phyloP scores from a whole-genome alignment of 2,329 filamentous ascomycete genomes.

The Magnaporthiopsis incrustans region DNA sequence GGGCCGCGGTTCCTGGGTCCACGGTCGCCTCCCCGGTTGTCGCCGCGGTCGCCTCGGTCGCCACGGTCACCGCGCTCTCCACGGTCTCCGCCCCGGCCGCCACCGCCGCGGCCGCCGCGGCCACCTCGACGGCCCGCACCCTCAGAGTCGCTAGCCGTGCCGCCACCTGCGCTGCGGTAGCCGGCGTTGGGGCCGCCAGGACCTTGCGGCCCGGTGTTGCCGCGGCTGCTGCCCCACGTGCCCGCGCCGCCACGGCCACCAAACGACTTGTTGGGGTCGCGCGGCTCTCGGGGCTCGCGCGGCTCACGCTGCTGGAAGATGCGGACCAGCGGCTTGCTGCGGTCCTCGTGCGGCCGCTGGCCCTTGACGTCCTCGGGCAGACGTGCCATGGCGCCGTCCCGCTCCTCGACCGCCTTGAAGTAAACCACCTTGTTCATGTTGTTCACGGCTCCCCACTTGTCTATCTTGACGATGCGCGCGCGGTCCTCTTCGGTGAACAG shows the following conservation, averaged over 20 bases:
- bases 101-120: slow-evolving; percentile 48
- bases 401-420: slow-evolving; percentile 72
- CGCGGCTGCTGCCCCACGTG: slow-evolving; percentile 58
- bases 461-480: slow-evolving; percentile 68
- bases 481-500: slow-evolving; percentile 79
- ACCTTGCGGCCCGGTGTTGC: slow-evolving; percentile 20
- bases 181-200: slow-evolving; percentile 31
- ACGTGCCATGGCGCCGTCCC: slow-evolving; percentile 68
- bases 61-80: slow-evolving; percentile 37
- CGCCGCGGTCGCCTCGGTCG: slow-evolving; percentile 49
- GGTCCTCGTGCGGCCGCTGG: slow-evolving; percentile 49
- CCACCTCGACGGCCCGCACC: slow-evolving; percentile 45
- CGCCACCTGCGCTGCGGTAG: slow-evolving; percentile 71
- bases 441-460: slow-evolving; percentile 71
- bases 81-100: slow-evolving; percentile 41
- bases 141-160: slow-evolving; percentile 64
- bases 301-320: slow-evolving; percentile 64
- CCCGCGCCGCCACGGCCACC: slow-evolving; percentile 53
- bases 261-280: slow-evolving; percentile 34
- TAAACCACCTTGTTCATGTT: slow-evolving; percentile 80
- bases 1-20: slow-evolving; percentile 47
- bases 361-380: slow-evolving; percentile 66
- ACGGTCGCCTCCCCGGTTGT: slow-evolving; percentile 43
- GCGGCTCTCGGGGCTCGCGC: slow-evolving; percentile 23
- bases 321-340: slow-evolving; percentile 74